These are phyloP conservation scores for Cubamyces lactineus DNA, from an alignment of 768 basidiomycete species.

Conservation along the genomic window DNA sequence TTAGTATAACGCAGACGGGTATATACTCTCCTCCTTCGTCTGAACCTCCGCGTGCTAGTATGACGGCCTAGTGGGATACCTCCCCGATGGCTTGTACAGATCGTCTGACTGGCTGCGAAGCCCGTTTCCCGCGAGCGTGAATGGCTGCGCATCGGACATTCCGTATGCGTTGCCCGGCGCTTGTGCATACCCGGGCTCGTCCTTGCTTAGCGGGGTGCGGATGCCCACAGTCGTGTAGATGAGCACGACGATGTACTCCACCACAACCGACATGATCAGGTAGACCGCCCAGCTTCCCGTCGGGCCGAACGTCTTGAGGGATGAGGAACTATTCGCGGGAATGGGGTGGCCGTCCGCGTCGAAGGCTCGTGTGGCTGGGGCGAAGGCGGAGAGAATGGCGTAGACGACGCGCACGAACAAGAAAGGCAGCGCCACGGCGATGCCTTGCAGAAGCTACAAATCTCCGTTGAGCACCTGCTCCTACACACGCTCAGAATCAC, in stretches of 20 bases:
- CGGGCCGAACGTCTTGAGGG: slow-evolving; percentile 29
- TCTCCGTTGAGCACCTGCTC: not conserved
- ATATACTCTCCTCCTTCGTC: not conserved
- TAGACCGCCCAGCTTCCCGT: slow-evolving; percentile 59
- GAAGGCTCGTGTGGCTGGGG: slow-evolving; percentile 39
- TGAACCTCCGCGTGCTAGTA: not conserved
- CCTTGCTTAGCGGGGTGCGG: slow-evolving; percentile 7
- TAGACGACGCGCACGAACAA: slow-evolving; percentile 62
- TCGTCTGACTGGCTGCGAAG: not conserved
- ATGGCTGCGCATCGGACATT: not conserved
- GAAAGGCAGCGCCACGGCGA: slow-evolving; percentile 60
- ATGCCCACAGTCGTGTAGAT: slow-evolving; percentile 4
- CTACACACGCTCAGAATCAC: too few relatives aligned
- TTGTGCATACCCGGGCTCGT: not conserved
- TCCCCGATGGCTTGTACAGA: not conserved
- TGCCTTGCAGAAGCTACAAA: slow-evolving; percentile 58
- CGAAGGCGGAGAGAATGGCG: slow-evolving; percentile 60
- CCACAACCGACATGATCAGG: slow-evolving; percentile 52
- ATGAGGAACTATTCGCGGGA: slow-evolving; percentile 53
- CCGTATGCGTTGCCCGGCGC: not conserved
- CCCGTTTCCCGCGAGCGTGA: not conserved
- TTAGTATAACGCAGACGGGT: not conserved
- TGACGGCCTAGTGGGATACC: not conserved
- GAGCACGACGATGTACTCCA: slow-evolving; percentile 7
- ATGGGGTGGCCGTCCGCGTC: slow-evolving; percentile 2